These are phyloP conservation scores for Blastomyces percursus DNA, from an alignment of 2,329 filamentous ascomycete species.

Conservation along the genomic window DNA sequence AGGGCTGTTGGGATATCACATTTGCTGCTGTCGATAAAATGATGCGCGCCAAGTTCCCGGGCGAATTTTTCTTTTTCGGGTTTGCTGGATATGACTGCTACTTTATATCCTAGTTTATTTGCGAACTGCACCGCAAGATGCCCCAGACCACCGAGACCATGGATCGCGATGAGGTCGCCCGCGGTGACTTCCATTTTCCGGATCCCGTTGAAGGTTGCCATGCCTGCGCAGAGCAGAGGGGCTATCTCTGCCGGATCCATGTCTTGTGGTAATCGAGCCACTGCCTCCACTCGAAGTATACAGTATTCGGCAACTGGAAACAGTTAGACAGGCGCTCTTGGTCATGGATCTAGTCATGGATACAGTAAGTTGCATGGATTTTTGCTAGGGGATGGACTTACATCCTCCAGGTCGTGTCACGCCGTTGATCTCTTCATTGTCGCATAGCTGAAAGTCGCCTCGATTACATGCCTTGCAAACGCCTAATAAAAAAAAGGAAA, in stretches of 20 bases:
- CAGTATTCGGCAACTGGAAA: constrained; percentile 29
- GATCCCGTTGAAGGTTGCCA: constrained; percentile 42
- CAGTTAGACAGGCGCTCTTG: background rate
- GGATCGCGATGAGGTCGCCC: constrained; percentile 40
- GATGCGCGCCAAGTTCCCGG: constrained; percentile 44
- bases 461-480: constrained; percentile 53
- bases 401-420: constrained; percentile 56
- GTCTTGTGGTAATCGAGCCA: constrained; percentile 37
- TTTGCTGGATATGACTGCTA: constrained; percentile 41
- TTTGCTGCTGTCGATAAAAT: constrained; percentile 42
- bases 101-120: constrained; percentile 42
- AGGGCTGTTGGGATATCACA: constrained; percentile 25
- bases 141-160: constrained; percentile 43
- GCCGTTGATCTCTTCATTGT: constrained; percentile 54
- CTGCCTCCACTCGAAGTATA: constrained; percentile 27
- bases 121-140: constrained; percentile 45
- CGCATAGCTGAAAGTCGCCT: constrained; percentile 58
- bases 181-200: constrained; percentile 38
- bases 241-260: constrained; percentile 37
- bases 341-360: background rate
- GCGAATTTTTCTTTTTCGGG: constrained; percentile 44
- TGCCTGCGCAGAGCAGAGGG: constrained; percentile 40
- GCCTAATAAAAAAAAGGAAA: constrained; percentile 28
- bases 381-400: constrained; percentile 18
- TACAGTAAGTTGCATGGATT: background rate